phyloP scores from a whole-genome alignment of 2,329 filamentous ascomycete species.

The Plectosphaerella plurivora region DNA sequence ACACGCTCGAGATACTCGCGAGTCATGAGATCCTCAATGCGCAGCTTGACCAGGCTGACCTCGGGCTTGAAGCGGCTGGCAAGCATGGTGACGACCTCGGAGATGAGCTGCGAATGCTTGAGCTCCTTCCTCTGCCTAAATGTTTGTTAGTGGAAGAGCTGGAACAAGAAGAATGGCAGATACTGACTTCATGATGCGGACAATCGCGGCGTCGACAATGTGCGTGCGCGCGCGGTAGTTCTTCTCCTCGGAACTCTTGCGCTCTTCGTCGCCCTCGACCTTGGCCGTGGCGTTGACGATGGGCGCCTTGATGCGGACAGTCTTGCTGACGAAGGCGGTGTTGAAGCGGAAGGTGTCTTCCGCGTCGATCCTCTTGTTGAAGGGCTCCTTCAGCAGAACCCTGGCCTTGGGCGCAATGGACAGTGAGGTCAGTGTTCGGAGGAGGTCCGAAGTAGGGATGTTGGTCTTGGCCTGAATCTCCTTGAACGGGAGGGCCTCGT shows the following conservation, averaged over 20 bases:
- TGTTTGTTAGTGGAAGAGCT: not conserved
- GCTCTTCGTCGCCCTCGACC: conserved; percentile 70
- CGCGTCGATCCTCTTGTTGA: conserved; percentile 70
- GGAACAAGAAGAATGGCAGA: not conserved
- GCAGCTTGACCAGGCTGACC: conserved; percentile 72
- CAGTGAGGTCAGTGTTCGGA: conserved; percentile 74
- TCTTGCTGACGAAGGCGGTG: conserved; percentile 72
- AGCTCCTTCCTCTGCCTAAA: conserved; percentile 68
- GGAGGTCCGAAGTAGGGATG: conserved; percentile 70
- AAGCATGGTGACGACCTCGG: conserved; percentile 68
- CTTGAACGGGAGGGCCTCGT: conserved; percentile 54
- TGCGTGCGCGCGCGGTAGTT: conserved; percentile 68
- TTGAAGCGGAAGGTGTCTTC: conserved; percentile 83
- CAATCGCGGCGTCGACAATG: conserved; percentile 71
- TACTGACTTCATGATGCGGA: conserved; percentile 83
- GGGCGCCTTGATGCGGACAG: conserved; percentile 84
- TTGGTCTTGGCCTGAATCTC: conserved; percentile 81
- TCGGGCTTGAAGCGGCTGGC: conserved; percentile 69
- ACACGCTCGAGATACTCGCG: conserved; percentile 75
- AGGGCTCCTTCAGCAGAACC: conserved; percentile 75
- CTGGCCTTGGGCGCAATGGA: conserved; percentile 79
- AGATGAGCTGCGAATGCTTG: conserved; percentile 63
- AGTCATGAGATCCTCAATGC: conserved; percentile 73
- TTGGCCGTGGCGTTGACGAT: conserved; percentile 78
- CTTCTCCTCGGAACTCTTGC: conserved; percentile 69